A percentile compares a stretch with the other conserved stretches of the same genome.
Evolutionary conservation across 768 basidiomycete species (phyloP).

Genomic region (Trametes meyenii): DNA sequence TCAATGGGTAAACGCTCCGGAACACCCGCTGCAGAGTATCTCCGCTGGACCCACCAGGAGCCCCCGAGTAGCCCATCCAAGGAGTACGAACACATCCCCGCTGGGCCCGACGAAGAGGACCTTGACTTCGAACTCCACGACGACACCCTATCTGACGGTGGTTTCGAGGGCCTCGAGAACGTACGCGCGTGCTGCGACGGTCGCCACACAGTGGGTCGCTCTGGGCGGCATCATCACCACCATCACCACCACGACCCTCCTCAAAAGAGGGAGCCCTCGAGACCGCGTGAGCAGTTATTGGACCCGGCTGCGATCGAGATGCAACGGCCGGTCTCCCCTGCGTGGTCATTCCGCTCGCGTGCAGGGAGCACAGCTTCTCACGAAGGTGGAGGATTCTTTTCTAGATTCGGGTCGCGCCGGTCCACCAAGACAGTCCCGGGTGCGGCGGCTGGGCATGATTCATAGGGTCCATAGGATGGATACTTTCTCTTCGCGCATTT

Average conservation of each 20-base stretch:
- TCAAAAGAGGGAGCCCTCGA: slow-evolving; percentile 36
- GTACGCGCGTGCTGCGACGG: slow-evolving; percentile 92
- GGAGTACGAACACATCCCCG: slow-evolving; percentile 45
- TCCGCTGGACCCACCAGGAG: slow-evolving; percentile 77
- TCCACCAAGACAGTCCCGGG: slow-evolving; percentile 42
- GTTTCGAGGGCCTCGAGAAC: slow-evolving; percentile 92
- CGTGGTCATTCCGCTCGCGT: slow-evolving; percentile 85
- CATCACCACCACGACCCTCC: slow-evolving; percentile 47
- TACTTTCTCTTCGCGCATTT: neutral
- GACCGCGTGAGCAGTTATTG: slow-evolving; percentile 51
- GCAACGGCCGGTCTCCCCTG: slow-evolving; percentile 72
- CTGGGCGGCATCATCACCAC: slow-evolving; percentile 62
- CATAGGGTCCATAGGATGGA: slow-evolving; percentile 19
- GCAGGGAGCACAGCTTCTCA: slow-evolving; percentile 75
- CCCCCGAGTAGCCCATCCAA: slow-evolving; percentile 76
- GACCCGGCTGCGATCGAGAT: slow-evolving; percentile 51
- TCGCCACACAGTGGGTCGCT: slow-evolving; percentile 78
- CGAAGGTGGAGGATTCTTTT: slow-evolving; percentile 67
- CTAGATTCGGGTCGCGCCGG: slow-evolving; percentile 76
- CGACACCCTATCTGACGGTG: slow-evolving; percentile 70
- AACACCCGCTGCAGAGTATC: slow-evolving; percentile 90
- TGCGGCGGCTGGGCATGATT: slow-evolving; percentile 22
- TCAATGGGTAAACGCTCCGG: slow-evolving; percentile 85
- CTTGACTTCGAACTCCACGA: slow-evolving; percentile 86
- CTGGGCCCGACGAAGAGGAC: slow-evolving; percentile 57